Conservation (phyloP, 805 yeast species). For the Cyberlindnera saturnus region DNA sequence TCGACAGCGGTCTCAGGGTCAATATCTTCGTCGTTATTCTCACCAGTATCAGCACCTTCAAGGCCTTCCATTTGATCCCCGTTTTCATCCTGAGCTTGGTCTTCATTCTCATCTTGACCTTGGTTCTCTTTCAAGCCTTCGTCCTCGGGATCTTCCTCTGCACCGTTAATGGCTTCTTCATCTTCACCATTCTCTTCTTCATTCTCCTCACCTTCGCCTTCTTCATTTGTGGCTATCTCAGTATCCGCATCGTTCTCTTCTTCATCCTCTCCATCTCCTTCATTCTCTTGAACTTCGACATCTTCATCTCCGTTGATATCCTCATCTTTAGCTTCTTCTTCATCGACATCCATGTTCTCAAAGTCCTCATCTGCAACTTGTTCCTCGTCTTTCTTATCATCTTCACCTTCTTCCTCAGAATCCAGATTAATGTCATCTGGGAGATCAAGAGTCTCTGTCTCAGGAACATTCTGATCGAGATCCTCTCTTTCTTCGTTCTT, state of each 20-base stretch:
- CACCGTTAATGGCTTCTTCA: slow-evolving; percentile 25
- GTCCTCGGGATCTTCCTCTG: slow-evolving; percentile 24
- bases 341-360: slow-evolving; percentile 43
- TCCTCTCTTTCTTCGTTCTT: slow-evolving; percentile 63
- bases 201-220: slow-evolving; percentile 25
- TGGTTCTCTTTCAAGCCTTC: slow-evolving; percentile 28
- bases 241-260: slow-evolving; percentile 25
- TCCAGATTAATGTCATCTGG: slow-evolving; percentile 92
- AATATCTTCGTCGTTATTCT: slow-evolving; percentile 36
- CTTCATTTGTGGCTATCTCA: slow-evolving; percentile 26
- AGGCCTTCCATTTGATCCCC: slow-evolving; percentile 45
- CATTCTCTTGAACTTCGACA: slow-evolving; percentile 26
- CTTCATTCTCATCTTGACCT: slow-evolving; percentile 31
- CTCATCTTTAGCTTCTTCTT: slow-evolving; percentile 31
- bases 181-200: slow-evolving; percentile 29
- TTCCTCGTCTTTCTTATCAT: slow-evolving; percentile 35
- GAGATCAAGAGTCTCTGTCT: slow-evolving; percentile 78
- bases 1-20: slow-evolving; percentile 55
- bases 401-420: slow-evolving; percentile 59
- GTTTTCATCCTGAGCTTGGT: slow-evolving; percentile 34
- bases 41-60: slow-evolving; percentile 43
- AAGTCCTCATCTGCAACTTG: slow-evolving; percentile 30
- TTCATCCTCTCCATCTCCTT: slow-evolving; percentile 24
- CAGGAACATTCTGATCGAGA: slow-evolving; percentile 70
- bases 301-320: slow-evolving; percentile 30